Evolutionary conservation across 2,329 filamentous ascomycete genomes (phyloP).

Genomic region (Conoideocrella luteorostrata): DNA sequence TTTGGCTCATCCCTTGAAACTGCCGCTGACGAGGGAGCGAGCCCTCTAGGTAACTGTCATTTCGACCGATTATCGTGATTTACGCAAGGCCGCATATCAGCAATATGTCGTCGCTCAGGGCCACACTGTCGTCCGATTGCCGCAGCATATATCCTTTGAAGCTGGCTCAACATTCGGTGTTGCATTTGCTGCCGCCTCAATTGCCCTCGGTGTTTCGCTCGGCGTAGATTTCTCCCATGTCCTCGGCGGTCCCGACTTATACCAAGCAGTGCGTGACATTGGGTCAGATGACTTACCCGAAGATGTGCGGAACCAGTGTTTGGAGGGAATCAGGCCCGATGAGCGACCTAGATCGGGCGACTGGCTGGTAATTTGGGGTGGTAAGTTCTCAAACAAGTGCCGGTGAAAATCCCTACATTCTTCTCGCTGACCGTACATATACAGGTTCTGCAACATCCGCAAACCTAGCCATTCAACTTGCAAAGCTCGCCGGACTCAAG

Average conservation of each 20-base stretch:
- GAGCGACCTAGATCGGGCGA: constrained; percentile 56
- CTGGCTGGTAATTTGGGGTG: constrained; percentile 71
- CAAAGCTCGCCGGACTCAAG: constrained; percentile 56
- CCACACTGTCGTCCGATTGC: constrained; percentile 60
- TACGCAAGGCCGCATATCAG: constrained; percentile 66
- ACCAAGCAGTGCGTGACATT: constrained; percentile 41
- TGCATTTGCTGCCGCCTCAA: constrained; percentile 61
- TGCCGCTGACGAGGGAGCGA: background rate
- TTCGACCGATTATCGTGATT: constrained; percentile 68
- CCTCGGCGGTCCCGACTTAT: constrained; percentile 52
- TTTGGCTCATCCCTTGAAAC: background rate
- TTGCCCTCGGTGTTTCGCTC: constrained; percentile 63
- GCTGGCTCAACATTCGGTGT: constrained; percentile 61
- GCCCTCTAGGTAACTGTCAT: constrained; percentile 47
- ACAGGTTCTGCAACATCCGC: constrained; percentile 62
- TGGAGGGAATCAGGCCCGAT: constrained; percentile 42
- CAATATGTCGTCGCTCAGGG: constrained; percentile 59
- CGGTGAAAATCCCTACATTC: no score
- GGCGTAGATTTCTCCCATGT: constrained; percentile 57
- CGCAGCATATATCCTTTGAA: constrained; percentile 43
- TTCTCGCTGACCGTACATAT: background rate
- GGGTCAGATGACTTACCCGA: constrained; percentile 42
- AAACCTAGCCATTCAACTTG: constrained; percentile 60
- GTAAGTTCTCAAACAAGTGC: no score
- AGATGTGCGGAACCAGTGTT: constrained; percentile 58